Base-by-base conservation (phyloP, 1,139 yeast genomes). In the Saccharomyces hybrid region DNA sequence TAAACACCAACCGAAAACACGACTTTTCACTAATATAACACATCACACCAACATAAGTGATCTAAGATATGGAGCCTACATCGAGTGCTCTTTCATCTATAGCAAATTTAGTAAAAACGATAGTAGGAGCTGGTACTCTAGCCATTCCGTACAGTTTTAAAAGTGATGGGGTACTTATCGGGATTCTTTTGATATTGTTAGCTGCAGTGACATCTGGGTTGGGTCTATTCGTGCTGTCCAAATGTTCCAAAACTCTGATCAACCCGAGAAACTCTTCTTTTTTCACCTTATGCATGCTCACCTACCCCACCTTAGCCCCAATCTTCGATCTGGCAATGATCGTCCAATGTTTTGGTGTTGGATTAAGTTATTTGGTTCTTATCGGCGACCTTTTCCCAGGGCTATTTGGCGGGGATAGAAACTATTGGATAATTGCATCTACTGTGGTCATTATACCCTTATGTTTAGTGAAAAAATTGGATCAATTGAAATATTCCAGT, bases 301-400 rank as follows among this genome's bases (percentile, higher is more conserved):
- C 97, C 0, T 90, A 89, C 66, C 98, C 98, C 0, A 75, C 79
- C n/a, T 73, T 90, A 49, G 82, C 95, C 1, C 84, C 90, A 32
- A 70, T 88, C 32, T 91, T 91, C 72, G 98, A 91, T 70, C 67
- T 85, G 14, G 95, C 96, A n/a, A 90, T 91, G 68, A 90, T 93
- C 27, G 75, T 90, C 55, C 96, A 91, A 70, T 88, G 96, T 73
- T 91, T 88, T 73, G 99, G 99, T n/a, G 97, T 90, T 5, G 93
- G 93, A 1, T 82, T 93, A 13, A 84, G 95, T 54, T 93, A 95
- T 65, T 73, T 93, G 59, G 95, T 93, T 47, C 82, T 93, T 56
- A 83, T 90, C 56, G 98, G 97, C 8, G 97, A 91, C 66, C 76
- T 93, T 59, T 84, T 91, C 82, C 98, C 98, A 5, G 75, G 78